These are phyloP conservation scores for Lunasporangiospora selenospora DNA, from an alignment of 192 early-diverging fungal genomes.

Conservation along the genomic window DNA sequence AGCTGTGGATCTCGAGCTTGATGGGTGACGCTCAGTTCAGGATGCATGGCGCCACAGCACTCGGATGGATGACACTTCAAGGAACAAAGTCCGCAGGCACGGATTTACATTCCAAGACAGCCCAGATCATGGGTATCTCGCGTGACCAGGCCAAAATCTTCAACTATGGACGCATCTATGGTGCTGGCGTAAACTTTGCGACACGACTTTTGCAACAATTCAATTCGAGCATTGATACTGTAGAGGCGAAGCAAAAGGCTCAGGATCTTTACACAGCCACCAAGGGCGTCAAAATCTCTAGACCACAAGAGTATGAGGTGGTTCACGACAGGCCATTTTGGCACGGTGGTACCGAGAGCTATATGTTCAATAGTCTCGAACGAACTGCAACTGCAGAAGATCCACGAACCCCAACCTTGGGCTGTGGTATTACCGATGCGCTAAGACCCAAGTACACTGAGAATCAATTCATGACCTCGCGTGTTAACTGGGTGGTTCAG, in stretches of 20 bases:
- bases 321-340: slow-evolving; percentile 63
- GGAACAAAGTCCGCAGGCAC: slow-evolving; percentile 89
- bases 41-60: slow-evolving; percentile 89
- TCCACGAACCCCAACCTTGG: slow-evolving; percentile 86
- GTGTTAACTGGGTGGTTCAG: slow-evolving; percentile 98
- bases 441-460: slow-evolving; percentile 66
- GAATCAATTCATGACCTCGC: slow-evolving; percentile 78
- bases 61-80: slow-evolving; percentile 99
- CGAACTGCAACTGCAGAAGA: slow-evolving; percentile 72
- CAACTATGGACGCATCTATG: slow-evolving; percentile 97
- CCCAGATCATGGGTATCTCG: slow-evolving; percentile 83
- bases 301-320: slow-evolving; percentile 22
- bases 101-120: slow-evolving; percentile 94
- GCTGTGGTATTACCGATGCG: slow-evolving; percentile 89
- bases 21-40: slow-evolving; percentile 95
- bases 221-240: slow-evolving; percentile 71
- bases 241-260: slow-evolving; percentile 70
- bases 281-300: slow-evolving; percentile 73
- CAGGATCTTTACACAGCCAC: slow-evolving; percentile 78
- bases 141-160: slow-evolving; percentile 94
- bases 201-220: slow-evolving; percentile 80
- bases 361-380: slow-evolving; percentile 95
- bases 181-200: slow-evolving; percentile 88
- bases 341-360: slow-evolving; percentile 91
- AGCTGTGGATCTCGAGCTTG: slow-evolving; percentile 95